phyloP scores from a whole-genome alignment of 1,139 yeast genomes.

The Geotrichum aggregatum region DNA sequence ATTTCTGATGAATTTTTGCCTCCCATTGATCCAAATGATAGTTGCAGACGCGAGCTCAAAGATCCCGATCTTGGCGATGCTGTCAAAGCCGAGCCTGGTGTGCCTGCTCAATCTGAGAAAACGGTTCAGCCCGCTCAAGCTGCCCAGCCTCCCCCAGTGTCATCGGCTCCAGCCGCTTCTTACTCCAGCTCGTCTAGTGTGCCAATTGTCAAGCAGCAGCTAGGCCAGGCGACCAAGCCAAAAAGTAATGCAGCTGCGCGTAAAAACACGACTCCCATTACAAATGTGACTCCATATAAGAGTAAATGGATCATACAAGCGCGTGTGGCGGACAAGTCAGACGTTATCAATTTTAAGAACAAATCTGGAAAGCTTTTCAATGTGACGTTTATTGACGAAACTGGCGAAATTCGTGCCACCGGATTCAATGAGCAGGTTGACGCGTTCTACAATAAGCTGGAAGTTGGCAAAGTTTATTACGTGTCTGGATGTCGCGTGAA shows the following conservation, averaged over 20 bases:
- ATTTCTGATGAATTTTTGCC: constrained; percentile 1
- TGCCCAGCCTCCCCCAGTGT: constrained; percentile 3
- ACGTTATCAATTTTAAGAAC: constrained; percentile 73
- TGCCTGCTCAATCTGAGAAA: not conserved
- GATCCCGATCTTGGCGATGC: too few relatives aligned
- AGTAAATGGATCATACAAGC: constrained; percentile 91
- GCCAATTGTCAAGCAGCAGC: constrained; percentile 18
- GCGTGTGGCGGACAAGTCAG: constrained; percentile 83
- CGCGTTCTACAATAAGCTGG: constrained; percentile 63
- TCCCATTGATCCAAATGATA: not conserved
- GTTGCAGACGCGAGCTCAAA: constrained; percentile 1
- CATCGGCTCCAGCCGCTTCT: not conserved
- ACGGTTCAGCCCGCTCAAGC: not conserved
- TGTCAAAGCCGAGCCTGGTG: too few relatives aligned
- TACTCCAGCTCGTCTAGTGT: not conserved
- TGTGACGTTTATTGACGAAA: constrained; percentile 84
- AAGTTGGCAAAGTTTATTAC: constrained; percentile 87
- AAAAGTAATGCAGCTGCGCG: not conserved
- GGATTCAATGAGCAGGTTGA: constrained; percentile 89
- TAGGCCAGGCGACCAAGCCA: constrained; percentile 10
- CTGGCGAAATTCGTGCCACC: constrained; percentile 94
- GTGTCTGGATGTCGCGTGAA: constrained; percentile 77
- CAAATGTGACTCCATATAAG: constrained; percentile 85
- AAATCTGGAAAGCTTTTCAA: constrained; percentile 69
- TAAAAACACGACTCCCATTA: constrained; percentile 61